Conservation (phyloP, 331 rosid species). For the Malus hybrid region DNA sequence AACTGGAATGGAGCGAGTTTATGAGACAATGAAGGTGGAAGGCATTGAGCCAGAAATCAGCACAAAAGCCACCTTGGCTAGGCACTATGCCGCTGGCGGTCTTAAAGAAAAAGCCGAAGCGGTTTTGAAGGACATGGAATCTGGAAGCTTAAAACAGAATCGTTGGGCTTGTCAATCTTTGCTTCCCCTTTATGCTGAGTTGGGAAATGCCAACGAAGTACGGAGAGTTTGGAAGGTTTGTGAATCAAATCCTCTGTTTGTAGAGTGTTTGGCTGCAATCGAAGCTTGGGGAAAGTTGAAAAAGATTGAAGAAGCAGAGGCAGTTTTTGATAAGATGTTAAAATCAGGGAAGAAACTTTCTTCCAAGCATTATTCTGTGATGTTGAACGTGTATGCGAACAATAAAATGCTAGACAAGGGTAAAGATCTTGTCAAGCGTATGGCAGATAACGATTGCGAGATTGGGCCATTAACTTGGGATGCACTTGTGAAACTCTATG, state of each 20-base stretch:
- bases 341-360: constrained; percentile 40
- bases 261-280: no score
- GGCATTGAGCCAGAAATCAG: constrained; percentile 49
- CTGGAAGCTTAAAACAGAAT: constrained; percentile 32
- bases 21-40: constrained; percentile 59
- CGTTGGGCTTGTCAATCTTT: constrained; percentile 27
- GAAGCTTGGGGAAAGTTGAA: no score
- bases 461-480: constrained; percentile 64
- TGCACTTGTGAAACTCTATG: constrained; percentile 65
- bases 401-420: constrained; percentile 64
- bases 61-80: constrained; percentile 33
- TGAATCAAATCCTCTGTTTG: no score
- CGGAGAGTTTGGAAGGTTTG: no score
- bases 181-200: constrained; percentile 62
- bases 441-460: constrained; percentile 47
- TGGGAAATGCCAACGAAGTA: constrained; percentile 67
- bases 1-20: constrained; percentile 73
- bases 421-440: constrained; percentile 64
- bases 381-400: constrained; percentile 60
- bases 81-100: constrained; percentile 62
- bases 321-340: constrained; percentile 45
- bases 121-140: constrained; percentile 67
- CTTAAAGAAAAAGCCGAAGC: constrained; percentile 64
- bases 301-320: constrained; percentile 70
- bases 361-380: constrained; percentile 36